Base-by-base conservation (phyloP, 768 basidiomycete genomes). In the Trametes cingulata region DNA sequence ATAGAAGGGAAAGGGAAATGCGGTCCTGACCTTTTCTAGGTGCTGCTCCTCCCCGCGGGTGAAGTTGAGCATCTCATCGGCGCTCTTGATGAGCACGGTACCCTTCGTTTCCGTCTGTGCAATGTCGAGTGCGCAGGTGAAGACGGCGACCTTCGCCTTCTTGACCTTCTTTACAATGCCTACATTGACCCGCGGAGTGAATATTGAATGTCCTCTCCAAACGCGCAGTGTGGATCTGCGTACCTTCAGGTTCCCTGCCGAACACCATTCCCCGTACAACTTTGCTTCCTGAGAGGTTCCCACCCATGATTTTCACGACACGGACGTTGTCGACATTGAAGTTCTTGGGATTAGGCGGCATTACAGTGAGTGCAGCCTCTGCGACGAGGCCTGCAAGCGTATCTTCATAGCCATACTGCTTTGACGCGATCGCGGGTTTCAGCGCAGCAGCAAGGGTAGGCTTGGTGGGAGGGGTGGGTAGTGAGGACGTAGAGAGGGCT, bases 261-360 rank as follows among this genome's bases (percentile, higher is more conserved):
- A 98, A 98, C 0, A 99, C 97, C 97, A 99, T 99, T 51, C 97
- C 97, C 64, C 91, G 85, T 6, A 99, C 90, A 6, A 99, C 95
- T 56, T 82, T 85, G 75, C 94, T 96, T 22, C 80, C 83, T 3
- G 85, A 73, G n/a, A 99, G 76, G 68, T 83, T 90, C 33, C 97
- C 93, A 56, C 97, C 97, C 85, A 99, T 89, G 62, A 99, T 98
- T 77, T 98, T 99, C 68, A 99, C 97, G 24, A 99, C 96, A 10
- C 97, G 87, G 0, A 99, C 92, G 67, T 95, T 95, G 75, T 99
- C 97, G 27, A 98, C 95, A 74, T 97, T 98, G 84, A 98, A 99
- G 74, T 93, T 88, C 71, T 89, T 88, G 8, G 86, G 85, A 71
- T 91, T 92, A 1, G 80, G 72, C 4, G 94, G 93, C 95, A 98